phyloP scores from a whole-genome alignment of 202 grass and related monocot species.

The Thinopyrum obtusiflorum region DNA sequence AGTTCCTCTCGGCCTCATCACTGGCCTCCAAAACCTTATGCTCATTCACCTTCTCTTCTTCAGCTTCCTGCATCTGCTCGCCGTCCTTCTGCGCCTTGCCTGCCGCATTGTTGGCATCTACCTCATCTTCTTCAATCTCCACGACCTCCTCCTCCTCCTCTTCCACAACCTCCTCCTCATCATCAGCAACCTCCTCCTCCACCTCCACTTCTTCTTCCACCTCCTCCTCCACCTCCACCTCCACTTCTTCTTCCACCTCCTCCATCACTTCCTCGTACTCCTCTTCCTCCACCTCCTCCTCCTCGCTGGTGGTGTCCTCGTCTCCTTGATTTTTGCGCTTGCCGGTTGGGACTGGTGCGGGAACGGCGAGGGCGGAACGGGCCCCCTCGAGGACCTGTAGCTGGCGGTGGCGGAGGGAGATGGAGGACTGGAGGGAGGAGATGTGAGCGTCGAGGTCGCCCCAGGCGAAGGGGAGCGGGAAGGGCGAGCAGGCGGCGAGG shows the following conservation, averaged over 20 bases:
- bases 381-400: slow-evolving; percentile 23
- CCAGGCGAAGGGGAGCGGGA: slow-evolving; percentile 40
- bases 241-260: neutral
- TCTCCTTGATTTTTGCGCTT: neutral
- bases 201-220: neutral
- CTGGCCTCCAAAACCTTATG: neutral
- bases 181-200: neutral
- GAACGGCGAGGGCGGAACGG: neutral
- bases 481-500: slow-evolving; percentile 40
- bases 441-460: slow-evolving; percentile 41
- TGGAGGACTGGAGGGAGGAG: slow-evolving; percentile 34
- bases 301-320: neutral
- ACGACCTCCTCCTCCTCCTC: neutral
- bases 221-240: neutral
- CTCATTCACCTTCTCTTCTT: neutral
- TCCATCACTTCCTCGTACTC: too few species aligned
- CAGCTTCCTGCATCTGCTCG: neutral
- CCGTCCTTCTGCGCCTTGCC: neutral
- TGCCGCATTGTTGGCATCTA: neutral
- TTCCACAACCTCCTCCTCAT: neutral
- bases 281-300: neutral
- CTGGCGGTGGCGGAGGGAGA: slow-evolving; percentile 27
- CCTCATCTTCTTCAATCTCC: slow-evolving; percentile 1
- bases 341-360: neutral
- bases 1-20: neutral